Percentiles rank a stretch among this genome's conserved stretches.
These are phyloP conservation scores for Strobilomyces confusus DNA, from an alignment of 768 basidiomycete genomes.

Conservation along the genomic window DNA sequence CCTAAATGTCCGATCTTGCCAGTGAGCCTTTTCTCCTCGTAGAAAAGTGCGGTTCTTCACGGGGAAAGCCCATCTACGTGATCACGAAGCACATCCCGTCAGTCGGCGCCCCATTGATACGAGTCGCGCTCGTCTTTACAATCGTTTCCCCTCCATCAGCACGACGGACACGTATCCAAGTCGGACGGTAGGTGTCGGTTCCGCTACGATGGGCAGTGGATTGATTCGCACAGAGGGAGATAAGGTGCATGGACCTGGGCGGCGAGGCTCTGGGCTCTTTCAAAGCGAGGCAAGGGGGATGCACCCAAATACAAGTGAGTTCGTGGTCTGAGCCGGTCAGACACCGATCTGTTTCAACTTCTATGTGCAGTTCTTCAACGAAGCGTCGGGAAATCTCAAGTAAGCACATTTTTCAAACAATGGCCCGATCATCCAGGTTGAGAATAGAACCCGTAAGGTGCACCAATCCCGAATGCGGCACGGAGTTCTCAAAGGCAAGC, in stretches of 20 bases:
- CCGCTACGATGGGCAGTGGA: not conserved
- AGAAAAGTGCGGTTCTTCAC: conserved; percentile 39
- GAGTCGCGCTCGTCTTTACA: conserved; percentile 16
- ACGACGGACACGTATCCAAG: conserved; percentile 30
- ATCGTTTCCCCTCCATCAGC: conserved; percentile 14
- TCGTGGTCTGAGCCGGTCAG: not conserved
- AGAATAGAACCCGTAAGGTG: conserved; percentile 21
- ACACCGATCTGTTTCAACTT: conserved; percentile 4
- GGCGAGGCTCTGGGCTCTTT: conserved; percentile 38
- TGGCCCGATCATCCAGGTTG: conserved; percentile 2
- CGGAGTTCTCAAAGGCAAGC: conserved; percentile 39
- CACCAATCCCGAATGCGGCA: conserved; percentile 39
- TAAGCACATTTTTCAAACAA: conserved; percentile 21
- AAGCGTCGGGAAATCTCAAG: conserved; percentile 34
- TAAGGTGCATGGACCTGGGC: conserved; percentile 42
- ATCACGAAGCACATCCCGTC: conserved; percentile 41
- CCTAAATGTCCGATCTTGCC: conserved; percentile 21
- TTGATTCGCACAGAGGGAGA: conserved; percentile 34
- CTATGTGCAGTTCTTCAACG: conserved; percentile 36
- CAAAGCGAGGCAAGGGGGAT: conserved; percentile 38
- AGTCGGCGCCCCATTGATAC: conserved; percentile 23
- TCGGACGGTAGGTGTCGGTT: conserved; percentile 29
- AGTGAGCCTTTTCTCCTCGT: conserved; percentile 36
- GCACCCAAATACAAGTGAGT: conserved; percentile 40
- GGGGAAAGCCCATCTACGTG: conserved; percentile 41